phyloP scores from a whole-genome alignment of 2,329 filamentous ascomycete species.

The Hymenoscyphus scutula region DNA sequence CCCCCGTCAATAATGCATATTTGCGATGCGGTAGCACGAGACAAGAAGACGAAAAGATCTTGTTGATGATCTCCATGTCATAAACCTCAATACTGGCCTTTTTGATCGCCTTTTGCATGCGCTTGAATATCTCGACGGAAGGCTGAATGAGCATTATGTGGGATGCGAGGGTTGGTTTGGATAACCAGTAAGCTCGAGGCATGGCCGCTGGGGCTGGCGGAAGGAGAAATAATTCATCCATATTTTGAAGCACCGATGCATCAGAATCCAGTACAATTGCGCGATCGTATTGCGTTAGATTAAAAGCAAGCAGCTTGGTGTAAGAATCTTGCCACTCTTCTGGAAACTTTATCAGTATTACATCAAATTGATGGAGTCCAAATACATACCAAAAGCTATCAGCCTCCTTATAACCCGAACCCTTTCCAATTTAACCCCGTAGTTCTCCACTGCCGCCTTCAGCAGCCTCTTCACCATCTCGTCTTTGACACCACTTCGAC shows the following conservation, averaged over 20 bases:
- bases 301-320: conserved; percentile 68
- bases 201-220: conserved; percentile 61
- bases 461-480: conserved; percentile 36
- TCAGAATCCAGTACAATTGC: conserved; percentile 60
- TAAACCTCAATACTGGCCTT: conserved; percentile 37
- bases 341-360: conserved; percentile 3
- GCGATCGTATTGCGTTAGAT: conserved; percentile 56
- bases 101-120: conserved; percentile 32
- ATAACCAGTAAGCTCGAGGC: conserved; percentile 70
- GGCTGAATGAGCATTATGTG: conserved; percentile 63
- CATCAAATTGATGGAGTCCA: not conserved
- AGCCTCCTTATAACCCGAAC: conserved; percentile 41
- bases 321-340: conserved; percentile 44
- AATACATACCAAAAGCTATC: conserved; percentile 39
- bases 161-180: conserved; percentile 55
- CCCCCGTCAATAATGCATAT: conserved; percentile 55
- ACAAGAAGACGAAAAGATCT: conserved; percentile 14
- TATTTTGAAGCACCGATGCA: conserved; percentile 58
- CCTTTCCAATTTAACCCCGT: conserved; percentile 45
- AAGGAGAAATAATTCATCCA: conserved; percentile 71
- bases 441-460: conserved; percentile 44
- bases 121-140: conserved; percentile 49
- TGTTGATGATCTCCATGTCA: conserved; percentile 49
- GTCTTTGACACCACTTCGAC: conserved; percentile 35
- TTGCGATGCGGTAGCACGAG: conserved; percentile 54